phyloP scores from a whole-genome alignment of 176 grass and related monocot genomes.

The Avena insularis region DNA sequence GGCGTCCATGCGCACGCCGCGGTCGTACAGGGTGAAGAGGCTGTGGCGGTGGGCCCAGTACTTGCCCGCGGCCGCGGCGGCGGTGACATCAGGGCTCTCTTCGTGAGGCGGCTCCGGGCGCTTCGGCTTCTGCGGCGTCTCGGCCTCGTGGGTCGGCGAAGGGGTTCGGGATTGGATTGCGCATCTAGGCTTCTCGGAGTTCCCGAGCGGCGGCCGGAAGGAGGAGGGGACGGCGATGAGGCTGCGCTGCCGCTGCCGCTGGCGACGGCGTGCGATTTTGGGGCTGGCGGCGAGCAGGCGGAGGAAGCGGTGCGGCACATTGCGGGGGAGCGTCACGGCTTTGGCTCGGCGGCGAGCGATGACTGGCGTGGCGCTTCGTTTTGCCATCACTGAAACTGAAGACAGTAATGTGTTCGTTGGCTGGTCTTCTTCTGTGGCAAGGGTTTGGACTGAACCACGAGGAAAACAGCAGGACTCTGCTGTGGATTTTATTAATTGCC shows the following conservation, averaged over 20 bases:
- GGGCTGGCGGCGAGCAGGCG: background rate
- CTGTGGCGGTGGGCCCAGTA: conserved; percentile 64
- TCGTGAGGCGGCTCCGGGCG: background rate
- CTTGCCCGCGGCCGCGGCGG: conserved; percentile 46
- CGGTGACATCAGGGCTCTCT: background rate
- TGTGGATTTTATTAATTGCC: too few relatives aligned
- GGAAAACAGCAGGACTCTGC: too few relatives aligned
- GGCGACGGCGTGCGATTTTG: background rate
- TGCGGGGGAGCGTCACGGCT: background rate
- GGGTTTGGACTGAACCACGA: too few relatives aligned
- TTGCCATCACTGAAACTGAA: conserved; percentile 5
- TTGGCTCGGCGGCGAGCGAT: background rate
- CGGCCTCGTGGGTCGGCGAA: background rate
- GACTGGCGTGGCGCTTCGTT: background rate
- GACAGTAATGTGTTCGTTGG: background rate
- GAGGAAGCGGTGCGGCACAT: conserved; percentile 11
- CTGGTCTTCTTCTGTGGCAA: background rate
- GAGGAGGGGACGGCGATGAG: background rate
- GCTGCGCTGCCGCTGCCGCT: background rate
- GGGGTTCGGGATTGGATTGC: background rate
- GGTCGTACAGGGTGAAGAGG: conserved; percentile 74
- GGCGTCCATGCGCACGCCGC: conserved; percentile 71
- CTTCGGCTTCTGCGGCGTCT: background rate
- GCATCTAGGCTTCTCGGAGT: background rate
- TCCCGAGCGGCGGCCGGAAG: too few relatives aligned